phyloP scores from a whole-genome alignment of 768 basidiomycete species.

The Collybia sordida region DNA sequence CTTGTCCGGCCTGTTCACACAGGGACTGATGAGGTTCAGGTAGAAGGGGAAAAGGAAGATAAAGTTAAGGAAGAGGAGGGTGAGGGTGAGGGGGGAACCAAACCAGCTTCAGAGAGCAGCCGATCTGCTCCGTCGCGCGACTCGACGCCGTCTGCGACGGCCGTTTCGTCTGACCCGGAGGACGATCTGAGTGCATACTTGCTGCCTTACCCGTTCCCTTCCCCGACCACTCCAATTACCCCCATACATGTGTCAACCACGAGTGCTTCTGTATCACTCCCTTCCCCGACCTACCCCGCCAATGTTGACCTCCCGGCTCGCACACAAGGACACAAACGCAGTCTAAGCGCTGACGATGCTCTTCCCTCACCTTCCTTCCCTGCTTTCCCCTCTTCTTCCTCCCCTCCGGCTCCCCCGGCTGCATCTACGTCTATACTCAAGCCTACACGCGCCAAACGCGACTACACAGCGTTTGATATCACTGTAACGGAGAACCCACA shows the following conservation, averaged over 20 bases:
- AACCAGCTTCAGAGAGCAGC: not conserved
- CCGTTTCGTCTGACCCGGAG: not conserved
- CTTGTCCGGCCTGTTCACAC: conserved; percentile 4
- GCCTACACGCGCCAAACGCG: no score
- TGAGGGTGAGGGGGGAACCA: no score
- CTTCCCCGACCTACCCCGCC: not conserved
- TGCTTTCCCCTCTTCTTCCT: not conserved
- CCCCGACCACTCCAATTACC: not conserved
- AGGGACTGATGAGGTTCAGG: conserved; percentile 5
- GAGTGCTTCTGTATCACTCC: no score
- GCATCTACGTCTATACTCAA: no score
- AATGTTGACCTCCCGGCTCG: not conserved
- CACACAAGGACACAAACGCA: not conserved
- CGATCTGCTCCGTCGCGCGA: not conserved
- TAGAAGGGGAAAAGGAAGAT: not conserved
- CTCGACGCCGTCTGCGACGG: conserved; percentile 4
- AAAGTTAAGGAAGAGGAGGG: not conserved
- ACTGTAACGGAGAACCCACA: conserved; percentile 2
- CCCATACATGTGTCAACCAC: not conserved
- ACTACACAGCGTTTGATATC: conserved; percentile 6
- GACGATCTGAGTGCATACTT: not conserved
- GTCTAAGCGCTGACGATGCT: conserved; percentile 5
- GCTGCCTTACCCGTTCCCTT: not conserved
- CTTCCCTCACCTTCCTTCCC: not conserved
- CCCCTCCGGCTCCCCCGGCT: no score